Conservation (phyloP, 306 rosid species). For the Begonia masoniana region DNA sequence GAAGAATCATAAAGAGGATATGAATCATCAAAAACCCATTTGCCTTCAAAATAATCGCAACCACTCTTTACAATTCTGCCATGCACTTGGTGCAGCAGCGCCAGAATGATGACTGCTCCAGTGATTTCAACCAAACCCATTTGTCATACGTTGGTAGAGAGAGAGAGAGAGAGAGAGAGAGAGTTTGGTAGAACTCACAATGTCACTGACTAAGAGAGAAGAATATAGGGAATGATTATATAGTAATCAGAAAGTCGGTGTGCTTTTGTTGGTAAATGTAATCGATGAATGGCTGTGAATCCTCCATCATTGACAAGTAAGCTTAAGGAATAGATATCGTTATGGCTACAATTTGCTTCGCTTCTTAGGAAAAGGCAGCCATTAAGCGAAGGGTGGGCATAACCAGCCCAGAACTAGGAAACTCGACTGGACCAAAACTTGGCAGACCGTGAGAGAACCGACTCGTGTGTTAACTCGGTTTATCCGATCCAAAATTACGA, state of each 20-base stretch:
- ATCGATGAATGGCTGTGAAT: neutral
- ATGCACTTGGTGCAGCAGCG: constrained; percentile 11
- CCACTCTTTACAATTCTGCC: constrained; percentile 10
- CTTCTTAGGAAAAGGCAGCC: too few species aligned
- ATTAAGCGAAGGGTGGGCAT: too few species aligned
- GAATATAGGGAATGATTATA: neutral
- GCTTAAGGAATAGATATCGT: too few species aligned
- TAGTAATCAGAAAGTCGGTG: neutral
- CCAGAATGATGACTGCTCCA: neutral
- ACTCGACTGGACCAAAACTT: too few species aligned
- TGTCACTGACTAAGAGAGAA: neutral
- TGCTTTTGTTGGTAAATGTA: neutral
- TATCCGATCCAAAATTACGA: too few species aligned
- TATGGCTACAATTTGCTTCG: too few species aligned
- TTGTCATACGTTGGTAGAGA: neutral
- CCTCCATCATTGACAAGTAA: too few species aligned
- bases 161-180: constrained; percentile 5
- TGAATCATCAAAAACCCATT: constrained; percentile 47
- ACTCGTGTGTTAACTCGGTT: too few species aligned
- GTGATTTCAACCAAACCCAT: constrained; percentile 19
- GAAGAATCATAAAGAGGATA: constrained; percentile 45
- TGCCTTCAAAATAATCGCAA: constrained; percentile 48
- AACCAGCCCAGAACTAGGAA: too few species aligned
- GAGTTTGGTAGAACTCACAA: constrained; percentile 4
- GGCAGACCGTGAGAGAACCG: too few species aligned